phyloP scores from a whole-genome alignment of 2,329 filamentous ascomycete species.

The Fusarium burgessii region DNA sequence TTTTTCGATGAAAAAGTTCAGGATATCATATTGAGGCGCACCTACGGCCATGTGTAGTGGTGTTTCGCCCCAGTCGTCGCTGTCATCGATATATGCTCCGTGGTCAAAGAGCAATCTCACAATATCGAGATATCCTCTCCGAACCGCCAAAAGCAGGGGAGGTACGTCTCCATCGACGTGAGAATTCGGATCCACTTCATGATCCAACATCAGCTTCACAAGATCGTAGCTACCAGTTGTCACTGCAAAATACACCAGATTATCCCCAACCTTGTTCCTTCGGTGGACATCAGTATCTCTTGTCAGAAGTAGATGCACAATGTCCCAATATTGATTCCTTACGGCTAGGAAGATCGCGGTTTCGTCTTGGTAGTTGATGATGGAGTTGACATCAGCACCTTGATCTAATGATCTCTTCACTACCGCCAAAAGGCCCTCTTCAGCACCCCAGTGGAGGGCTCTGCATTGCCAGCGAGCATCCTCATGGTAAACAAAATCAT shows the following conservation, averaged over 20 bases:
- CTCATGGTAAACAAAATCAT: background rate
- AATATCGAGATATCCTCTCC: background rate
- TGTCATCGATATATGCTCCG: background rate
- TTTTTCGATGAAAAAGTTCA: constrained; percentile 5
- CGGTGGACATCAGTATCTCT: background rate
- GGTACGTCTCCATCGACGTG: background rate
- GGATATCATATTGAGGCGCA: background rate
- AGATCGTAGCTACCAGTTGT: background rate
- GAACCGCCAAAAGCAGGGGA: background rate
- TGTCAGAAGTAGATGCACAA: background rate
- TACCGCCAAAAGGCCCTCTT: background rate
- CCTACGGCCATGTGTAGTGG: background rate
- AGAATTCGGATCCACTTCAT: background rate
- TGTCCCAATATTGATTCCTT: background rate
- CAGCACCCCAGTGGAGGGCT: constrained; percentile 3
- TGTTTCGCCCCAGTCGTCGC: background rate
- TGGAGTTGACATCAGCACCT: background rate
- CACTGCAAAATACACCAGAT: constrained; percentile 4
- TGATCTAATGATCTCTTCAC: background rate
- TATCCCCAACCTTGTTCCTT: background rate
- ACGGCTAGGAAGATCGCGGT: background rate
- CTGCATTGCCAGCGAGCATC: background rate
- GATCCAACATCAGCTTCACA: background rate
- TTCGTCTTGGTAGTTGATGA: background rate
- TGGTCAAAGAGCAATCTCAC: background rate